Evolutionary conservation across 2,329 filamentous ascomycete species (phyloP).

Genomic region (Nemania diffusa): DNA sequence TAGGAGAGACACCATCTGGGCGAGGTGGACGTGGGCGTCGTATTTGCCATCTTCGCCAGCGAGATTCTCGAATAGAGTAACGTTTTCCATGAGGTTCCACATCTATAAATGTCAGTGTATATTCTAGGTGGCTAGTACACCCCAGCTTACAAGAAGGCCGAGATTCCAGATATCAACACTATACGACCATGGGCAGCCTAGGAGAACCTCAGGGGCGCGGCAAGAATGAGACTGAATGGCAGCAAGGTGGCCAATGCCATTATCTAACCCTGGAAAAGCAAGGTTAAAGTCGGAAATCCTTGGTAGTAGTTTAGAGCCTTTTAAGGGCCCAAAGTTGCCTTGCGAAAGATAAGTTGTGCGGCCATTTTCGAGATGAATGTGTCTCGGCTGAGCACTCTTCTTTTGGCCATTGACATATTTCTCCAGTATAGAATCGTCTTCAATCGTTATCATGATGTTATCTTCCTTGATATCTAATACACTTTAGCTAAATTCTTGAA

Average conservation of each 20-base stretch:
- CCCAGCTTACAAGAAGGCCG: neutral
- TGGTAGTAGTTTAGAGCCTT: neutral
- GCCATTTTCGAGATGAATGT: neutral
- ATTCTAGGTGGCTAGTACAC: neutral
- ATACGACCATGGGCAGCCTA: slow-evolving; percentile 8
- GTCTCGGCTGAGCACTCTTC: neutral
- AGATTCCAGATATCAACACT: slow-evolving; percentile 4
- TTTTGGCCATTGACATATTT: neutral
- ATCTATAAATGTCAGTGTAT: neutral
- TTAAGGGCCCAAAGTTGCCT: neutral
- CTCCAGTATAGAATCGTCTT: neutral
- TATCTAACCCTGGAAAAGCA: neutral
- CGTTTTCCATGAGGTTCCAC: slow-evolving; percentile 5
- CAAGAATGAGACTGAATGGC: neutral
- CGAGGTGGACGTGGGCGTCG: neutral
- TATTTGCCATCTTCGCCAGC: neutral
- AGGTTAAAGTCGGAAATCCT: neutral
- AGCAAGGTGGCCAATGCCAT: neutral
- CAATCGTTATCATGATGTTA: neutral
- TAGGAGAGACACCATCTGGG: neutral
- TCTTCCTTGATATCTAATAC: neutral
- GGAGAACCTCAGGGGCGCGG: neutral
- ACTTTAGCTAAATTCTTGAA: neutral
- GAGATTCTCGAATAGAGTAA: neutral
- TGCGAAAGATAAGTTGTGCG: neutral